Evolutionary conservation across 352 stramenopile species (phyloP).

Genomic region (Elongisporangium anandrum): DNA sequence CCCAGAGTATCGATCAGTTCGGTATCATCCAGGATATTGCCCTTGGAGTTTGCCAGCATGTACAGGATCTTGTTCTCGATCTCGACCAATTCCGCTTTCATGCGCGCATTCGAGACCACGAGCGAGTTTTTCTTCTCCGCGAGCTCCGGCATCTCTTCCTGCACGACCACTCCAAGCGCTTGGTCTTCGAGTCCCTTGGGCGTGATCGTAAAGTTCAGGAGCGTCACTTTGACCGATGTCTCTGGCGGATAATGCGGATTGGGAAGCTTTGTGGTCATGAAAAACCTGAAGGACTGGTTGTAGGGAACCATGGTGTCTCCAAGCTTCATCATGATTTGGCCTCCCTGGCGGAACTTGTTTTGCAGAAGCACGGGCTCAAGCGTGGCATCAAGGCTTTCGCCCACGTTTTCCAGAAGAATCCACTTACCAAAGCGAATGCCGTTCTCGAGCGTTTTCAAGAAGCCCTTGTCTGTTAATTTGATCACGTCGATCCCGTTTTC

Average conservation of each 20-base stretch:
- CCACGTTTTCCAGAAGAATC: constrained; percentile 89
- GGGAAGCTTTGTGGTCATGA: constrained; percentile 90
- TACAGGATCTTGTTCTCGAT: constrained; percentile 93
- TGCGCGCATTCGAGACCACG: constrained; percentile 84
- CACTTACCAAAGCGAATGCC: constrained; percentile 90
- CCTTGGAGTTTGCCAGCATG: constrained; percentile 87
- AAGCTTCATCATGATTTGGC: constrained; percentile 89
- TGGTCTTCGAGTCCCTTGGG: constrained; percentile 91
- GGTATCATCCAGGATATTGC: constrained; percentile 92
- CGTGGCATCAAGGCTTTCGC: constrained; percentile 87
- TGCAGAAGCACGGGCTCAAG: constrained; percentile 88
- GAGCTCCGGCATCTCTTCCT: constrained; percentile 88
- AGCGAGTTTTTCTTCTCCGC: constrained; percentile 90
- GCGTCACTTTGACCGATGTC: constrained; percentile 89
- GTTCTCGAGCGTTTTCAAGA: constrained; percentile 87
- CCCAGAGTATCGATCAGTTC: constrained; percentile 90
- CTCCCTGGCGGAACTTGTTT: constrained; percentile 91
- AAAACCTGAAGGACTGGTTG: constrained; percentile 89
- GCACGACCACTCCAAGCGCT: constrained; percentile 83
- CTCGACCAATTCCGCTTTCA: constrained; percentile 87
- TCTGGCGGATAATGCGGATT: constrained; percentile 92
- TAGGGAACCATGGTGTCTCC: constrained; percentile 91
- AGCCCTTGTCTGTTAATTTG: constrained; percentile 85
- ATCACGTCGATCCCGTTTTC: constrained; percentile 92
- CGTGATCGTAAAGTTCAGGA: constrained; percentile 93